A percentile compares a stretch with the other conserved stretches of the same genome.
Conservation (phyloP, 371 early-diverging fungal genomes). For the Synchytrium microbalum region DNA sequence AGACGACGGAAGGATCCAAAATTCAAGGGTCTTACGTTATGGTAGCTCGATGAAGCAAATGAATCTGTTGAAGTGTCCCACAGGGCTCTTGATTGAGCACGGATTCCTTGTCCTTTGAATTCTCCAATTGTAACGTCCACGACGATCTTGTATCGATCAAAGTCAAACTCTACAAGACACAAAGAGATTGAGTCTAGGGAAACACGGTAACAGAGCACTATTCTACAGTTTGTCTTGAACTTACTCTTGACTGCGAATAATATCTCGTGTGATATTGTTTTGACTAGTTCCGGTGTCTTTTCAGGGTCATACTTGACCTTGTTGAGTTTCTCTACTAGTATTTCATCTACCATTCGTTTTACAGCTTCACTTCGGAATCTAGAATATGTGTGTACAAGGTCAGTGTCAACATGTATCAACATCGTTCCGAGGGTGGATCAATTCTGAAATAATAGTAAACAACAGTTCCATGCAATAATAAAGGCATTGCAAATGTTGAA, state of each 20-base stretch:
- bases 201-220: constrained; percentile 4
- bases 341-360: constrained; percentile 23
- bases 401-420: constrained; percentile 6
- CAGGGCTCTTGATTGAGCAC: constrained; percentile 34
- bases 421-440: no score
- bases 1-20: neutral
- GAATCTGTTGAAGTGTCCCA: constrained; percentile 47
- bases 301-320: constrained; percentile 43
- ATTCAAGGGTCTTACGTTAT: constrained; percentile 28
- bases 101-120: constrained; percentile 49
- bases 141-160: constrained; percentile 43
- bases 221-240: neutral
- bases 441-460: no score
- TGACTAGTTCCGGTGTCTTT: constrained; percentile 30
- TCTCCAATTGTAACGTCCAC: constrained; percentile 45
- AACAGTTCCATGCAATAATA: no score
- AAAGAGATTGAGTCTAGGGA: no score
- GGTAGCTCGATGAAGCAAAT: constrained; percentile 39
- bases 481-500: no score
- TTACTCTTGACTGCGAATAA: constrained; percentile 41
- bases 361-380: constrained; percentile 40
- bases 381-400: neutral
- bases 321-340: constrained; percentile 29
- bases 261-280: constrained; percentile 39
- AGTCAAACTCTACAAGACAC: constrained; percentile 33